A percentile compares a stretch with the other conserved stretches of the same genome.
Conservation (phyloP, 2,329 filamentous ascomycete genomes). For the Sporothrix globosa region DNA sequence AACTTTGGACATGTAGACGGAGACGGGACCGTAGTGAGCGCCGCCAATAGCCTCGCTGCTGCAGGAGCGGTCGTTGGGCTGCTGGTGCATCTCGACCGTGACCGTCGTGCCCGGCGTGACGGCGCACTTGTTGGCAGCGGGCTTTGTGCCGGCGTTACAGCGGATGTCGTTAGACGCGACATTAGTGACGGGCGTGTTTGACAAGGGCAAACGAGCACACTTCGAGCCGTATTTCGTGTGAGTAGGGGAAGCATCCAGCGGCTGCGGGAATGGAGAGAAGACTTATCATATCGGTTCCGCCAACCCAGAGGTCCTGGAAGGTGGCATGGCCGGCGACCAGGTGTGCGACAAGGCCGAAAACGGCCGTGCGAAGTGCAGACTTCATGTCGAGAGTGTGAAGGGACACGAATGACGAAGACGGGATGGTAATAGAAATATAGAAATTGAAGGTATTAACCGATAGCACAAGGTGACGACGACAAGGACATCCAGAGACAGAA, state of each 20-base stretch:
- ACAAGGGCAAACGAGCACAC: constrained; percentile 54
- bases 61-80: constrained; percentile 50
- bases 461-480: too few species aligned
- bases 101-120: constrained; percentile 54
- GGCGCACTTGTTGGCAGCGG: constrained; percentile 49
- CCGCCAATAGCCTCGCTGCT: constrained; percentile 55
- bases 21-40: constrained; percentile 56
- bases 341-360: constrained; percentile 41
- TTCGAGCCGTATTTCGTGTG: constrained; percentile 34
- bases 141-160: constrained; percentile 49
- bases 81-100: constrained; percentile 62
- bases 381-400: constrained; percentile 18
- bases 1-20: constrained; percentile 55
- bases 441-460: not conserved
- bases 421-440: not conserved
- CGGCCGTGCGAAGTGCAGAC: constrained; percentile 1
- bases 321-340: constrained; percentile 53
- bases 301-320: constrained; percentile 57
- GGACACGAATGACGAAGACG: too few species aligned
- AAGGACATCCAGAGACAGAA: not conserved
- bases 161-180: constrained; percentile 49
- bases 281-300: constrained; percentile 48
- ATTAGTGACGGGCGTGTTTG: constrained; percentile 56
- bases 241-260: not conserved
- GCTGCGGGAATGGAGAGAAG: not conserved